Conservation (phyloP, 116 monocot genomes). For the Phalaenopsis hybrid region DNA sequence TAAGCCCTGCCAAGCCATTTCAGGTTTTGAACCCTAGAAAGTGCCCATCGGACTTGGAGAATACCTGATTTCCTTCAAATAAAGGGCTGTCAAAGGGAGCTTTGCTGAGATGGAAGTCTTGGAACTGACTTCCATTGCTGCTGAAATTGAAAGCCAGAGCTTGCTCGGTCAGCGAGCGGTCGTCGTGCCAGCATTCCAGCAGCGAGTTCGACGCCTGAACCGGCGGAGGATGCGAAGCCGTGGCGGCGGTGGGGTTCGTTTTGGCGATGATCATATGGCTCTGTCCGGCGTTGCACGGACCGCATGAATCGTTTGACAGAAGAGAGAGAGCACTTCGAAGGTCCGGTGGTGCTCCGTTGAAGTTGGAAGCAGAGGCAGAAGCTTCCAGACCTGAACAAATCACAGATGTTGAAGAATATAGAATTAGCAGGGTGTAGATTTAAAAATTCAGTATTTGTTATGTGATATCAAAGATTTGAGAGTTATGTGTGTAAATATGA, state of each 20-base stretch:
- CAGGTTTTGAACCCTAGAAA: slow-evolving; percentile 17
- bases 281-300: slow-evolving; percentile 20
- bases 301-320: slow-evolving; percentile 68
- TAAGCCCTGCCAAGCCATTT: not conserved
- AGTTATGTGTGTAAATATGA: too few relatives aligned
- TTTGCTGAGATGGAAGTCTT: slow-evolving; percentile 40
- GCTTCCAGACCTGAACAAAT: slow-evolving; percentile 44
- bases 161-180: slow-evolving; percentile 20
- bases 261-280: slow-evolving; percentile 19
- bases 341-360: slow-evolving; percentile 58
- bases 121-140: slow-evolving; percentile 23
- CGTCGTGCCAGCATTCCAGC: slow-evolving; percentile 33
- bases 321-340: slow-evolving; percentile 96
- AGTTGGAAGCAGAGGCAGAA: slow-evolving; percentile 42
- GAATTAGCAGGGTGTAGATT: too few relatives aligned
- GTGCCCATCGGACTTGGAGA: slow-evolving; percentile 15
- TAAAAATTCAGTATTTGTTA: too few relatives aligned
- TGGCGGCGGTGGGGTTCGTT: slow-evolving; percentile 1
- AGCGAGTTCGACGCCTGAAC: slow-evolving; percentile 9
- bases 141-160: slow-evolving; percentile 24
- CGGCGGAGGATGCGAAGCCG: slow-evolving; percentile 6
- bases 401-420: not conserved
- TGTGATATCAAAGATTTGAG: too few relatives aligned
- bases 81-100: too few relatives aligned
- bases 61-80: slow-evolving; percentile 30